Base-by-base conservation (phyloP, 495 filamentous ascomycete species). In the Trichoderma erinaceum region DNA sequence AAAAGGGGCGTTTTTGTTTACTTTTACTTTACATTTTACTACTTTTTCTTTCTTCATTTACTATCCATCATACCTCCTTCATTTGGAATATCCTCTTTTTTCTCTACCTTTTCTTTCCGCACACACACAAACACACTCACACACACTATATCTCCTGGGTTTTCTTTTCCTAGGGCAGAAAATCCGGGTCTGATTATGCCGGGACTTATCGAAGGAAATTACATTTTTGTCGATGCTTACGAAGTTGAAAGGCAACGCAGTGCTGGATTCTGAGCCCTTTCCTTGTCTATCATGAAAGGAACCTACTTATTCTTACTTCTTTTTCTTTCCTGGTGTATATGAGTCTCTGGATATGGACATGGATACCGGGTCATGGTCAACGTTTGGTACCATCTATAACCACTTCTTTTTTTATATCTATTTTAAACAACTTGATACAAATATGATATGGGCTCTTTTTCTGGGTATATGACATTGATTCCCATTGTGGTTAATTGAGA, bases 1-100 rank as follows among this genome's bases (percentile, higher is more conserved):
- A 29, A 61, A 29, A 32, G 23, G 56, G 56, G 56, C 25, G 56
- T 61, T 61, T 61, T 25, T 61, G 50, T 56, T 56, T 56, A 46
- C n/a, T 21, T 56, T 25, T 23, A 25, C n/a, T 25, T 56, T 56
- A 11, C 50, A n/a, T n/a, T n/a, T n/a, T 21, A 11, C 50, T 56
- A 16, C n/a, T 11, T 25, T 56, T 21, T 29, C 29, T 56, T n/a
- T 56, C 50, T n/a, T 23, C 43, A 56, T 3, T 38, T 38, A 38
- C 2, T 38, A 10, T 7, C 35, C 35, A 38, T 38, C 35, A 21
- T 25, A 56, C 50, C 10, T 52, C 48, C 48, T 56, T 56, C 50
- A 56, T 25, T 56, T 56, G 50, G 50, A 56, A 46, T 18, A 16
- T 25, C 21, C n/a, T 56, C n/a, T 25, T 56, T 56, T 56, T 56